These are phyloP conservation scores for Fistulina hepatica DNA, from an alignment of 1,284 basidiomycete genomes.

Conservation along the genomic window DNA sequence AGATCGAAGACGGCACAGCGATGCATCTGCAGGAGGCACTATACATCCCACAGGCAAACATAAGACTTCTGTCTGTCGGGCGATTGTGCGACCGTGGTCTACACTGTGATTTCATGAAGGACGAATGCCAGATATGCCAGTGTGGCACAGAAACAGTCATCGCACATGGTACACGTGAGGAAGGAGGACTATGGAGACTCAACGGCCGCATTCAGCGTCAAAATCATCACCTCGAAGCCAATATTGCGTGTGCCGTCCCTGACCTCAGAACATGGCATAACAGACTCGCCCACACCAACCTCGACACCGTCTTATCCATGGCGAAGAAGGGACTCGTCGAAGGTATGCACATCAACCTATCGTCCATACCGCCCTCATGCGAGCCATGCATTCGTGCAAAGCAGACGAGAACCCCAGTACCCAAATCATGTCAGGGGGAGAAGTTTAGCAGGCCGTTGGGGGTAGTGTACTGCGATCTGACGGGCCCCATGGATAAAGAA, in stretches of 20 bases:
- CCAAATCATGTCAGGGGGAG: constrained; percentile 9
- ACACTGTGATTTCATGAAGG: background rate
- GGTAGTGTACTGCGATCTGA: constrained; percentile 25
- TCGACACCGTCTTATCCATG: constrained; percentile 19
- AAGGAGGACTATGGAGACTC: constrained; percentile 1
- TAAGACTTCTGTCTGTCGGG: constrained; percentile 7
- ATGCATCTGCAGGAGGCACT: constrained; percentile 2
- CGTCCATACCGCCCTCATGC: constrained; percentile 16
- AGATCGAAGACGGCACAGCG: background rate
- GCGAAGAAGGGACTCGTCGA: constrained; percentile 14
- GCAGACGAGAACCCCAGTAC: constrained; percentile 10
- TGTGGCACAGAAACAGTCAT: background rate
- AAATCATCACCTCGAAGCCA: background rate
- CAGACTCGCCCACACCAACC: constrained; percentile 23
- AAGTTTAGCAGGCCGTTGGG: constrained; percentile 19
- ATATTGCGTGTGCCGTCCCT: constrained; percentile 7
- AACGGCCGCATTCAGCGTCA: background rate
- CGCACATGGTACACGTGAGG: constrained; percentile 1
- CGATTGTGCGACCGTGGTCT: constrained; percentile 3
- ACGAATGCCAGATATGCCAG: constrained; percentile 1
- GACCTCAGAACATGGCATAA: constrained; percentile 23
- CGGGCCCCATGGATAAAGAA: constrained; percentile 16
- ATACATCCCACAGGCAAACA: constrained; percentile 4
- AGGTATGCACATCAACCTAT: constrained; percentile 25
- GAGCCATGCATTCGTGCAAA: constrained; percentile 16